Percentiles rank a stretch among this genome's conserved stretches.
These are phyloP conservation scores for Astrephomene gubernaculifera DNA, from an alignment of 139 green algal genomes.

Conservation along the genomic window DNA sequence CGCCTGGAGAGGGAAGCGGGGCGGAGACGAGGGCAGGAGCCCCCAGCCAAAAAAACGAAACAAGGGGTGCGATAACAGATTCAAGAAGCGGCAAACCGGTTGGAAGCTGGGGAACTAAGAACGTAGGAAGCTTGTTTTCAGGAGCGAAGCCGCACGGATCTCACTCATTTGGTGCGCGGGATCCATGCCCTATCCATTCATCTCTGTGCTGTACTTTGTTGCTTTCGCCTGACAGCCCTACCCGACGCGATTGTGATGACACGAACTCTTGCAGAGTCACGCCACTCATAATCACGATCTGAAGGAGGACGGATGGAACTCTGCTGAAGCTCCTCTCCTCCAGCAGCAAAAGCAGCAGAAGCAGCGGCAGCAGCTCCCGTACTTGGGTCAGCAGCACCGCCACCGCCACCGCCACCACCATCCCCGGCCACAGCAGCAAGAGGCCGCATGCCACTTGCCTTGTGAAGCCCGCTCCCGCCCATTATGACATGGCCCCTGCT, in stretches of 20 bases:
- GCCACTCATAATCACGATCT: constrained; percentile 1
- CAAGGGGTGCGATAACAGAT: neutral
- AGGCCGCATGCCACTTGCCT: neutral
- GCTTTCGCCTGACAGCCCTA: neutral
- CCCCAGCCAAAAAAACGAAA: neutral
- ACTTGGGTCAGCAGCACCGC: neutral
- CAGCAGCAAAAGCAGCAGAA: neutral
- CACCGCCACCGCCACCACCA: neutral
- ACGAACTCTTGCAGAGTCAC: neutral
- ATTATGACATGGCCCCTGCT: no score
- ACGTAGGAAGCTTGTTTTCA: neutral
- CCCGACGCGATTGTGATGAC: constrained; percentile 3
- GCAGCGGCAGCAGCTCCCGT: neutral
- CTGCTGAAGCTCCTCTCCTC: neutral
- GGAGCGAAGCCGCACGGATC: neutral
- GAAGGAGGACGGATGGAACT: no score
- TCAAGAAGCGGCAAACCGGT: neutral
- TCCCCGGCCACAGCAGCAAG: neutral
- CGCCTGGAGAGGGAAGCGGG: neutral
- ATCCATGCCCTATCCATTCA: neutral
- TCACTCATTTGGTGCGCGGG: neutral
- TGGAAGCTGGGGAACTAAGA: neutral
- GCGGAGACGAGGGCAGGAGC: neutral
- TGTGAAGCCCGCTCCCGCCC: no score
- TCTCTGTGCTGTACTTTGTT: neutral